Percentiles rank a stretch among this genome's conserved stretches.
phyloP scores from a whole-genome alignment of 257 asterid species.

The Echites panduratus region DNA sequence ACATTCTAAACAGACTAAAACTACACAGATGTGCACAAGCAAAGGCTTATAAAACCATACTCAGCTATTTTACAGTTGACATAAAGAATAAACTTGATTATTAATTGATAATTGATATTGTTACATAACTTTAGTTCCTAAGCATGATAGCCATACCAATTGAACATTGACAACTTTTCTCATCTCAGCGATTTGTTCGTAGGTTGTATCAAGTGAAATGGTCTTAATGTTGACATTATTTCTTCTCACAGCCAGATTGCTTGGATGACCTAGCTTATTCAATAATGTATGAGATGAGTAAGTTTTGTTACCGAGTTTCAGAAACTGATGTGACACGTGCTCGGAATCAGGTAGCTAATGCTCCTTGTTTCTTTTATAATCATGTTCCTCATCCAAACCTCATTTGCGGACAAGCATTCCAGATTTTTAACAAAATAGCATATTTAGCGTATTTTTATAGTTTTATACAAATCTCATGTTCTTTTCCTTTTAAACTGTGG shows the following conservation, averaged over 20 bases:
- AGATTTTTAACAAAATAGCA: not conserved
- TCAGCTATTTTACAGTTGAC: not conserved
- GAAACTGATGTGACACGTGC: slow-evolving; percentile 76
- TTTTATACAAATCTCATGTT: not conserved
- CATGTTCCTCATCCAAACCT: not conserved
- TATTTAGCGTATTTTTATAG: not conserved
- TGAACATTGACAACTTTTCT: not conserved
- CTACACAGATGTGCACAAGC: not conserved
- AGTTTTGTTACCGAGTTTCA: slow-evolving; percentile 54
- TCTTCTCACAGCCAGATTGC: slow-evolving; percentile 61
- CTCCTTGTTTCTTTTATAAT: not conserved
- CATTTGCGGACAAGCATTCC: not conserved
- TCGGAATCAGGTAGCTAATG: slow-evolving; percentile 57
- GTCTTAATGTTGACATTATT: not conserved
- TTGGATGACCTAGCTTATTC: slow-evolving; percentile 69
- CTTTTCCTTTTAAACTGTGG: not conserved
- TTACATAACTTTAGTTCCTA: not conserved
- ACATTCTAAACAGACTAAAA: not conserved
- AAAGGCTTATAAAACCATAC: not conserved
- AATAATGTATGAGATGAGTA: slow-evolving; percentile 63
- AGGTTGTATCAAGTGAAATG: not conserved
- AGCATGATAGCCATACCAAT: not conserved
- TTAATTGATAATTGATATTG: not conserved
- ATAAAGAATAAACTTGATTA: not conserved
- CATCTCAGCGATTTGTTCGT: not conserved